Percentiles rank a stretch among this genome's conserved stretches.
These are phyloP conservation scores for Xylaria acuta DNA, from an alignment of 495 filamentous ascomycete species.

Conservation along the genomic window DNA sequence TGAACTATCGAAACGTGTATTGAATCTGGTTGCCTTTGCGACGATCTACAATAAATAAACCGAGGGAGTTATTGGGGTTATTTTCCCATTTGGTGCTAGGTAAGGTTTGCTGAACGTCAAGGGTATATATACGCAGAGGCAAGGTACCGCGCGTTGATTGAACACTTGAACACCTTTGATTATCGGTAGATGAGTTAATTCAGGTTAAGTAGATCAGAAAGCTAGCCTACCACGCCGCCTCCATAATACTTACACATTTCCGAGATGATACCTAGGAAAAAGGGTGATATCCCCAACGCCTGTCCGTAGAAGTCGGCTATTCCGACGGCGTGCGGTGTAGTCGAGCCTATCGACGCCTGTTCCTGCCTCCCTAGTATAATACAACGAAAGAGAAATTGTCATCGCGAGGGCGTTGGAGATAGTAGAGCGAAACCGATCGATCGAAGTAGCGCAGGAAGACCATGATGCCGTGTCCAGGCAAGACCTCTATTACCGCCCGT, in stretches of 20 bases:
- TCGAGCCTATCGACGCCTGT: neutral
- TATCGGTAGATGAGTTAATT: neutral
- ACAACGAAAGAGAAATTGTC: conserved; percentile 14
- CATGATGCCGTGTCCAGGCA: neutral
- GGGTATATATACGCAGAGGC: neutral
- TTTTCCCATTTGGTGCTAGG: neutral
- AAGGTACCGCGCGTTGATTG: neutral
- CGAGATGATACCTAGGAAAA: conserved; percentile 5
- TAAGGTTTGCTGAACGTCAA: neutral
- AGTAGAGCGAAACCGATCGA: neutral
- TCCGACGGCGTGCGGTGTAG: neutral
- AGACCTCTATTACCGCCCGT: neutral
- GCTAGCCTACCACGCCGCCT: neutral
- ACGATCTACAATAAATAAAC: neutral
- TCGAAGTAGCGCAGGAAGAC: neutral
- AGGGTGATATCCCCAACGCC: neutral
- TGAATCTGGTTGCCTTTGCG: neutral
- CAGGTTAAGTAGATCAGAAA: conserved; percentile 2
- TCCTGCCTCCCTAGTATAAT: conserved; percentile 4
- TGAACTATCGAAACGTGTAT: neutral
- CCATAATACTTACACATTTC: neutral
- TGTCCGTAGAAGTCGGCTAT: neutral
- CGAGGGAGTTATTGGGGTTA: neutral
- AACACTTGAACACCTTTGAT: neutral
- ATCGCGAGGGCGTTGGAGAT: neutral